These are phyloP conservation scores for Leccinum imitatum DNA, from an alignment of 768 basidiomycete species.

Conservation along the genomic window DNA sequence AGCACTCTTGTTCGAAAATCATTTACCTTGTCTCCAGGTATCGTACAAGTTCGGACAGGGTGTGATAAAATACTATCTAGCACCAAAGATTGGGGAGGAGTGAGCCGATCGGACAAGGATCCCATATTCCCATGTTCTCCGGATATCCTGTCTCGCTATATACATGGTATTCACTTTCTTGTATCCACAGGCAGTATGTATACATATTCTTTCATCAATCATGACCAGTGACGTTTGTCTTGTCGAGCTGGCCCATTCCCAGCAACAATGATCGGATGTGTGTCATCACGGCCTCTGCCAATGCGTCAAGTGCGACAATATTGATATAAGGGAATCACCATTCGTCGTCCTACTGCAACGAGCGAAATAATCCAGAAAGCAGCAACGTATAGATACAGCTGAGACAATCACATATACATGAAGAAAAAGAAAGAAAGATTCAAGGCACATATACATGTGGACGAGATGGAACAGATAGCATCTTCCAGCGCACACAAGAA, in stretches of 20 bases:
- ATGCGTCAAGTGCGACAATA: no score
- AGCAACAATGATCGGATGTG: no score
- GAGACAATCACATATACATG: slow-evolving; percentile 8
- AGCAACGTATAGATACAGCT: slow-evolving; percentile 16
- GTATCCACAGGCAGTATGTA: slow-evolving; percentile 11
- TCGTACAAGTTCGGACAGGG: slow-evolving; percentile 90
- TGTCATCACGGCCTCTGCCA: no score
- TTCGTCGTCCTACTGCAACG: no score
- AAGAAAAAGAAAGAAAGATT: not conserved
- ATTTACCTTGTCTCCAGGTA: slow-evolving; percentile 47
- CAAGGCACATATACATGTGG: not conserved
- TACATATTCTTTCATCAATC: not conserved
- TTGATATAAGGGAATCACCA: no score
- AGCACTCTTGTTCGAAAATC: not conserved
- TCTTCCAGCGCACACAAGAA: not conserved
- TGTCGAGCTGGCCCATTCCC: no score
- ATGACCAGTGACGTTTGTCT: no score
- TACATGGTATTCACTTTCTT: slow-evolving; percentile 13
- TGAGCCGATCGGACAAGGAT: slow-evolving; percentile 29
- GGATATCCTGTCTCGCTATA: slow-evolving; percentile 16
- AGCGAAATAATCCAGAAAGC: slow-evolving; percentile 8
- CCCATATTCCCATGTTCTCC: slow-evolving; percentile 9
- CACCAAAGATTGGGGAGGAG: slow-evolving; percentile 92
- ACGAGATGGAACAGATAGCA: slow-evolving; percentile 17
- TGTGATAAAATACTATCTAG: slow-evolving; percentile 90